Conservation (phyloP, 495 filamentous ascomycete genomes). For the Penicillium steckii region DNA sequence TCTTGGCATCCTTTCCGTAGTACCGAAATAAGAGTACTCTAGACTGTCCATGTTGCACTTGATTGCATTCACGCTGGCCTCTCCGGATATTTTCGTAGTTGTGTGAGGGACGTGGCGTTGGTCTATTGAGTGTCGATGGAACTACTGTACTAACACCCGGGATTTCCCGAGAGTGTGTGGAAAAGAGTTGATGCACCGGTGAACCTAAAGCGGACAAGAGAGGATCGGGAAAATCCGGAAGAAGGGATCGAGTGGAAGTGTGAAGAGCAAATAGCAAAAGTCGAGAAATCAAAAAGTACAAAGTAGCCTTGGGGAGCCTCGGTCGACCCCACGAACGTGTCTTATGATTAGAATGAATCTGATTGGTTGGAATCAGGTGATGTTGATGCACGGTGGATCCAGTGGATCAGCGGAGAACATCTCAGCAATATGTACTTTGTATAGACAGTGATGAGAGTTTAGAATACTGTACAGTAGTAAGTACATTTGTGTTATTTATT, state of each 20-base stretch:
- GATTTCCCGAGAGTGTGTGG: slow-evolving; percentile 21
- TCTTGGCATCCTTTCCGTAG: neutral
- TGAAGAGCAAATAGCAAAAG: neutral
- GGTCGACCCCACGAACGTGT: slow-evolving; percentile 1
- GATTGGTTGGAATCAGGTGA: slow-evolving; percentile 31
- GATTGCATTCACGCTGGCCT: no score
- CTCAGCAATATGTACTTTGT: no score
- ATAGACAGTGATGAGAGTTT: no score
- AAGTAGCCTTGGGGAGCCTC: neutral
- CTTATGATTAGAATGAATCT: slow-evolving; percentile 14
- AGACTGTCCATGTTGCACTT: no score
- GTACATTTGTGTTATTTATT: no score
- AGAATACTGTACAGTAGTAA: no score
- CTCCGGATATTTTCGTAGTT: no score
- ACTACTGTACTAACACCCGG: no score
- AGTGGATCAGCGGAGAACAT: slow-evolving; percentile 2
- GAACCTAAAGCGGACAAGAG: slow-evolving; percentile 39
- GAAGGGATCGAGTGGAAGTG: slow-evolving; percentile 1
- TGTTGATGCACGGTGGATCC: neutral
- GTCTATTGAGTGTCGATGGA: no score
- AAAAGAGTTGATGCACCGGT: slow-evolving; percentile 23
- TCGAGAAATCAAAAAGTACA: no score
- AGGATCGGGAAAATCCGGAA: slow-evolving; percentile 29
- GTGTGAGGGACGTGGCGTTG: neutral
- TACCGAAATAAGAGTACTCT: no score